phyloP scores from a whole-genome alignment of 2,329 filamentous ascomycete species.

The Clathrospora elynae region DNA sequence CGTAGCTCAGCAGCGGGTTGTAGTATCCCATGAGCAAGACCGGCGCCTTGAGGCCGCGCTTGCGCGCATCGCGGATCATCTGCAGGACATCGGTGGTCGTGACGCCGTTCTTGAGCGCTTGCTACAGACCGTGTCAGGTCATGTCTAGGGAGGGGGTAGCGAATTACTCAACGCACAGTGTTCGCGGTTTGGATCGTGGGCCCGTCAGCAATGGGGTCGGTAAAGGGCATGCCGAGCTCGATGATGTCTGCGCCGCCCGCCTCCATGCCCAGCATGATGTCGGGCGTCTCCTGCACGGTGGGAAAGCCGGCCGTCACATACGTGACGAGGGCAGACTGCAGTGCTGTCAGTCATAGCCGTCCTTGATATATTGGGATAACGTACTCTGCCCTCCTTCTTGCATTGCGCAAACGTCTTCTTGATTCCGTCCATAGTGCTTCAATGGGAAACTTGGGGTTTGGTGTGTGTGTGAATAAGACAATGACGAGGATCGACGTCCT shows the following conservation, averaged over 20 bases:
- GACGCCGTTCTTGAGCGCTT: constrained; percentile 86
- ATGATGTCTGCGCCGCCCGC: constrained; percentile 95
- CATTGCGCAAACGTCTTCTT: constrained; percentile 57
- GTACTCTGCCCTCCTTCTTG: constrained; percentile 56
- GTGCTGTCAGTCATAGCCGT: constrained; percentile 13
- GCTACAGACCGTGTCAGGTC: constrained; percentile 40
- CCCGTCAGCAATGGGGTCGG: constrained; percentile 96
- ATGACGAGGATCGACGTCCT: constrained; percentile 5
- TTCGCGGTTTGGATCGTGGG: constrained; percentile 97
- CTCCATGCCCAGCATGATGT: constrained; percentile 87
- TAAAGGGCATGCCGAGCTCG: constrained; percentile 95
- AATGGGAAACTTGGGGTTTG: neutral
- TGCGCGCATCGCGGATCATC: constrained; percentile 81
- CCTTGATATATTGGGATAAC: constrained; percentile 1
- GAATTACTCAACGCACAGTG: constrained; percentile 62
- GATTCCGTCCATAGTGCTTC: constrained; percentile 53
- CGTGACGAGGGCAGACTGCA: constrained; percentile 81
- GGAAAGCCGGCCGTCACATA: constrained; percentile 97
- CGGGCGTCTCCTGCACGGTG: constrained; percentile 76
- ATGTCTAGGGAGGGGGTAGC: constrained; percentile 17
- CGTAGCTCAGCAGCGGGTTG: constrained; percentile 92
- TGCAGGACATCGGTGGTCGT: constrained; percentile 78
- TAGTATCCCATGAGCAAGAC: constrained; percentile 99
- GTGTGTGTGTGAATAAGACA: constrained; percentile 1
- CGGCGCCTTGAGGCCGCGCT: constrained; percentile 76